Conservation (phyloP, 2,329 filamentous ascomycete species). For the Xylariaceae sp. region DNA sequence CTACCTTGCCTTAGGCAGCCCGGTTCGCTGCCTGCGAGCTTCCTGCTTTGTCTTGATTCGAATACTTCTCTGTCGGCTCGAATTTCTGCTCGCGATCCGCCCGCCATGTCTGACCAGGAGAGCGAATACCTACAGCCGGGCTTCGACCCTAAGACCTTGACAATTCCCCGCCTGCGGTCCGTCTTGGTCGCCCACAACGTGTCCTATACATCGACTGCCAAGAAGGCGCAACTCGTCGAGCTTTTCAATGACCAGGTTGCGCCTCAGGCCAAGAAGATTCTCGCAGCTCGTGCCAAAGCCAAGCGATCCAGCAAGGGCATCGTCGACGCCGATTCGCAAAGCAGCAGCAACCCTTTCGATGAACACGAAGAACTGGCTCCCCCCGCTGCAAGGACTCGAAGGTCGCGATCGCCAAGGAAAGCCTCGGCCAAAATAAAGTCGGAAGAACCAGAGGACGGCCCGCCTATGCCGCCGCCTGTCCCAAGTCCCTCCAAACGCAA, state of each 20-base stretch:
- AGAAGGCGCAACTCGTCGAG: slow-evolving; percentile 80
- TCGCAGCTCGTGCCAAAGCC: slow-evolving; percentile 66
- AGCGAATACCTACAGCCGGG: slow-evolving; percentile 75
- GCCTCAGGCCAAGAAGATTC: slow-evolving; percentile 69
- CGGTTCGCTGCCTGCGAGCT: too few relatives aligned
- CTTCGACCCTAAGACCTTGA: slow-evolving; percentile 78
- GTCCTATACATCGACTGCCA: slow-evolving; percentile 78
- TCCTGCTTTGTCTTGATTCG: too few relatives aligned
- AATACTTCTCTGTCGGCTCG: too few relatives aligned
- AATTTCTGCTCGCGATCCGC: neutral
- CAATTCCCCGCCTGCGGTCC: slow-evolving; percentile 79
- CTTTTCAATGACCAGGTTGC: slow-evolving; percentile 75
- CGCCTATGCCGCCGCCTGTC: slow-evolving; percentile 26
- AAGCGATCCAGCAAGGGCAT: slow-evolving; percentile 87
- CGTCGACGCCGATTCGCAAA: slow-evolving; percentile 58
- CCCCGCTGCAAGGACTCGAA: slow-evolving; percentile 38
- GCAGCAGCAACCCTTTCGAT: slow-evolving; percentile 52
- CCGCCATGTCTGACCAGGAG: slow-evolving; percentile 57
- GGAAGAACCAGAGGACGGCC: slow-evolving; percentile 38
- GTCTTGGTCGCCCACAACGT: slow-evolving; percentile 88
- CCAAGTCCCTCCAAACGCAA: slow-evolving; percentile 47
- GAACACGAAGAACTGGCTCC: slow-evolving; percentile 50
- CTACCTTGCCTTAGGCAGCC: too few relatives aligned
- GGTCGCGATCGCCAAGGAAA: slow-evolving; percentile 50
- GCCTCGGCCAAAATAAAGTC: slow-evolving; percentile 44